These are phyloP conservation scores for Nitzschia putrida DNA, from an alignment of 108 stramenopile species.

Conservation along the genomic window DNA sequence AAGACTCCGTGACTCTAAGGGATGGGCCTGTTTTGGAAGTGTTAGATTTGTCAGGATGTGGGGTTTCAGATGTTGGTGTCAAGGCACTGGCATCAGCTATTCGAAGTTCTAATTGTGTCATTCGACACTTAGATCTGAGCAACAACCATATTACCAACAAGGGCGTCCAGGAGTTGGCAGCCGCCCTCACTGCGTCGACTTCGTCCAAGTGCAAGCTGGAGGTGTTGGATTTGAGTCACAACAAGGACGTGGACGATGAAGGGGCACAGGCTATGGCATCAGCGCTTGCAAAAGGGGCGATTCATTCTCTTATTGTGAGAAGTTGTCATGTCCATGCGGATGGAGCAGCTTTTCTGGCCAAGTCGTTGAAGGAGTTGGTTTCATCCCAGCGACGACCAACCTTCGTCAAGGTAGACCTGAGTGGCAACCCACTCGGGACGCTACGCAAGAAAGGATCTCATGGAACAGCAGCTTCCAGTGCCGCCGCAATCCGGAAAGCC, in stretches of 20 bases:
- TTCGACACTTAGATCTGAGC: slow-evolving; percentile 72
- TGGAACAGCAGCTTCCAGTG: slow-evolving; percentile 58
- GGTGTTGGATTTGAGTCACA: slow-evolving; percentile 72
- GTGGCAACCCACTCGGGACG: slow-evolving; percentile 79
- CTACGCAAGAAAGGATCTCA: slow-evolving; percentile 53
- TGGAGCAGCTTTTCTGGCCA: slow-evolving; percentile 63
- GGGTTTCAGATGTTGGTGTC: slow-evolving; percentile 70
- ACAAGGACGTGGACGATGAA: slow-evolving; percentile 52
- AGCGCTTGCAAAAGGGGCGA: slow-evolving; percentile 46
- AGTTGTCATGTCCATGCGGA: slow-evolving; percentile 74
- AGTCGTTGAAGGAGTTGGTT: slow-evolving; percentile 37
- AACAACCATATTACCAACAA: slow-evolving; percentile 75
- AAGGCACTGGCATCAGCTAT: slow-evolving; percentile 77
- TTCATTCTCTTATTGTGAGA: slow-evolving; percentile 53
- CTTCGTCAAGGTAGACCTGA: slow-evolving; percentile 53
- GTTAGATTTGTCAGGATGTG: slow-evolving; percentile 74
- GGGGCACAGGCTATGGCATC: slow-evolving; percentile 63
- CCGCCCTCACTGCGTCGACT: slow-evolving; percentile 36
- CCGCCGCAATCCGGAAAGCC: slow-evolving; percentile 66
- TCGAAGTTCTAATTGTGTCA: slow-evolving; percentile 44
- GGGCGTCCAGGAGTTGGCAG: slow-evolving; percentile 55
- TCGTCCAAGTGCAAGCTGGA: neutral
- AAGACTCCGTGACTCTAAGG: neutral
- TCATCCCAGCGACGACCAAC: neutral
- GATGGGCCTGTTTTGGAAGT: slow-evolving; percentile 48